These are phyloP conservation scores for Rhododendron vialii DNA, from an alignment of 148 eudicot species.

Conservation along the genomic window DNA sequence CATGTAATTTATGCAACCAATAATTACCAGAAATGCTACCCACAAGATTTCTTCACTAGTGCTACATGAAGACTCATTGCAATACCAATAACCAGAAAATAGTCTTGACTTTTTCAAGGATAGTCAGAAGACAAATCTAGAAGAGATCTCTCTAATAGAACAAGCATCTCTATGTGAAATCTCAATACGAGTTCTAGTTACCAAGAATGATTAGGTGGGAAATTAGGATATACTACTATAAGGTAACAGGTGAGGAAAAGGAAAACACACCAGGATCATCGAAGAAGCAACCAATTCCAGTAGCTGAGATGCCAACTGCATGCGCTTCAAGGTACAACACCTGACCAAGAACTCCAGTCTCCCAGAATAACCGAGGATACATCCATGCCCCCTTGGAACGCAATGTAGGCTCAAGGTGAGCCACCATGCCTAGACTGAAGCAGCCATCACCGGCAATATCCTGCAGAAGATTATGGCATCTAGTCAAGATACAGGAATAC, in stretches of 20 bases:
- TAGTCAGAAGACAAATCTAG: background rate
- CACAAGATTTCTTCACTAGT: background rate
- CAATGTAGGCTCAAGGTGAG: slow-evolving; percentile 73
- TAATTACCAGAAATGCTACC: background rate
- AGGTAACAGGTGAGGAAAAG: background rate
- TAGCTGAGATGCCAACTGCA: slow-evolving; percentile 87
- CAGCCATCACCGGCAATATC: slow-evolving; percentile 94
- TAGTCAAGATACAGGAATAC: background rate
- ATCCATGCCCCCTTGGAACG: slow-evolving; percentile 71
- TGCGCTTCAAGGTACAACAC: slow-evolving; percentile 91
- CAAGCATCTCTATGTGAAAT: too few species aligned
- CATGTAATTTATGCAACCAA: background rate
- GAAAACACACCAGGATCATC: slow-evolving; percentile 77
- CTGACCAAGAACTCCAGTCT: slow-evolving; percentile 93
- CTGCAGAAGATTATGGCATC: slow-evolving; percentile 28
- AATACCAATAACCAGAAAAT: background rate
- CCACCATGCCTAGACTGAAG: slow-evolving; percentile 98
- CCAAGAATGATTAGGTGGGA: background rate
- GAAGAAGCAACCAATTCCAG: slow-evolving; percentile 96
- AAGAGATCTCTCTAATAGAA: background rate
- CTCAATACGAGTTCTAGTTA: background rate
- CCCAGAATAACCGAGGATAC: slow-evolving; percentile 98
- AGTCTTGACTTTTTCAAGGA: too few species aligned
- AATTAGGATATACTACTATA: background rate
- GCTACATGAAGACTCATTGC: background rate